Base-by-base conservation (phyloP, 2,329 filamentous ascomycete species). In the Alternaria triticina region DNA sequence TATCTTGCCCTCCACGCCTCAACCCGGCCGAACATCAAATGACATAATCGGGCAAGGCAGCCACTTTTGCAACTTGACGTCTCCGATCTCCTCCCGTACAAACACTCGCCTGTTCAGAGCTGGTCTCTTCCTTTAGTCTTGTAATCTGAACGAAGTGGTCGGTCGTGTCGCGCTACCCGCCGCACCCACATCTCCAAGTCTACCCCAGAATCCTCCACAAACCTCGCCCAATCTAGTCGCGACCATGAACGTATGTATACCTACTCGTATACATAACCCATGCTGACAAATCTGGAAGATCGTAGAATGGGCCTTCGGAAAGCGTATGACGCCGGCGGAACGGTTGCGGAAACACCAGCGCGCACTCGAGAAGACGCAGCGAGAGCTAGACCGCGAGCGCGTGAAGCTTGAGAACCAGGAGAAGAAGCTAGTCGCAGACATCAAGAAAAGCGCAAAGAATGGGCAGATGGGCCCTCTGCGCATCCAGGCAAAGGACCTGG, bases 291-390 rank as follows among this genome's bases (percentile, higher is more conserved):
- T 11, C 45, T 44, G 3, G 4, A 46, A 65, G 62, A 93, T 98
- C 79, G 88, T 99, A 66, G 96, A 99, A 88, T 99, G 96, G 94
- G 95, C 95, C 43, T 99, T 99, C 79, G 96, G 96, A 71, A 98
- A 97, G 88, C 96, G 96, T 82, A 96, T 98, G 88, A 99, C 96
- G 86, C 95, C 96, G 5, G 93, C 94, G 23, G 92, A 96, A 86
- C 91, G 92, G 80, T 86, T 95, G 80, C 90, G 92, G 81, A 95
- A 95, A 86, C 97, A 99, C 82, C 96, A 98, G 83, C 89, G 96
- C 74, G 94, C 96, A 71, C 90, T 99, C 68, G 96, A 99, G 82
- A 97, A 97, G 85, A 97, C 96, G 11, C 96, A 98, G 77, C 90
- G 96, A 72, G 96, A 99, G 81, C 88, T 99, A 57, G 96, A 99